phyloP scores from a whole-genome alignment of 192 early-diverging fungal genomes.

The Paraglomus occultum region DNA sequence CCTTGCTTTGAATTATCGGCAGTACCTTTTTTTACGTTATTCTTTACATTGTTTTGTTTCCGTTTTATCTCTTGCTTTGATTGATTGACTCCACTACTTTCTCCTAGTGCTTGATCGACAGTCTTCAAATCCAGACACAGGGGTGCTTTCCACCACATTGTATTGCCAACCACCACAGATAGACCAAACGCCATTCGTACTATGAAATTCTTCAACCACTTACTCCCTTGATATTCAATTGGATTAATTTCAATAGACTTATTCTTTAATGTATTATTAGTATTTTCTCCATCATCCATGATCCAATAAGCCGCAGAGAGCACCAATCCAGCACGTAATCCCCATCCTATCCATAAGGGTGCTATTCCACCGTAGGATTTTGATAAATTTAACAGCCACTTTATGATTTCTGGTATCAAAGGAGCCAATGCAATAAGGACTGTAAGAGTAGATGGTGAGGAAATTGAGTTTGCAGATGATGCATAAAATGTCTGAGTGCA shows the following conservation, averaged over 20 bases:
- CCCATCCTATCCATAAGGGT: conserved; percentile 53
- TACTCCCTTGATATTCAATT: not conserved
- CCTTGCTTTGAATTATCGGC: conserved; percentile 21
- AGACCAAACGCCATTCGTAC: conserved; percentile 57
- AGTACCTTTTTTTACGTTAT: too few relatives aligned
- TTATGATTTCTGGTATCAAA: conserved; percentile 40
- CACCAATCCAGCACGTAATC: conserved; percentile 54
- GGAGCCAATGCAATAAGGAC: conserved; percentile 46
- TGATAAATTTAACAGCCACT: conserved; percentile 42
- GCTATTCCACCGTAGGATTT: conserved; percentile 56
- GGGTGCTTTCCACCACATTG: conserved; percentile 53
- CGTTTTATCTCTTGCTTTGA: too few relatives aligned
- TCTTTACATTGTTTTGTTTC: too few relatives aligned
- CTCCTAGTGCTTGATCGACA: conserved; percentile 17
- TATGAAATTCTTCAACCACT: conserved; percentile 44
- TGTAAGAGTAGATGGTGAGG: conserved; percentile 49
- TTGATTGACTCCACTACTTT: too few relatives aligned
- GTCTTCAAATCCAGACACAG: conserved; percentile 53
- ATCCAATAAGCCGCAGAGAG: conserved; percentile 55
- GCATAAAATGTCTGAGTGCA: conserved; percentile 85
- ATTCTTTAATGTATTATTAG: not conserved
- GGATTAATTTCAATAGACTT: not conserved
- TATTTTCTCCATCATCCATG: conserved; percentile 42
- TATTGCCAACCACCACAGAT: conserved; percentile 48
- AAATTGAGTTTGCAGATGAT: conserved; percentile 48